Base-by-base conservation (phyloP, 108 stramenopile species). In the Discostella stelligeroides region DNA sequence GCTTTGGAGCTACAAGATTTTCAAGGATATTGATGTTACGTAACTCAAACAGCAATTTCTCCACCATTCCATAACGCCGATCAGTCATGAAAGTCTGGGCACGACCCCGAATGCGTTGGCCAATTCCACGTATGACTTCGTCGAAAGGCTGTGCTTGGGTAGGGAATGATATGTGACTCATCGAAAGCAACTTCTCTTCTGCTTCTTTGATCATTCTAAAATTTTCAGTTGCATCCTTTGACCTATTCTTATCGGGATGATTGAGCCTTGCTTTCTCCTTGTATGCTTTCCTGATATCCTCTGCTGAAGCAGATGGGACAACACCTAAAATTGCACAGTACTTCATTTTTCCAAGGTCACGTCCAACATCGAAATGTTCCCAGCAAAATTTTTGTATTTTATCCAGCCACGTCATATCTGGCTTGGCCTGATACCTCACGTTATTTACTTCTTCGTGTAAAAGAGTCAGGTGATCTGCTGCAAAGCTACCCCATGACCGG, bases 121-220 rank as follows among this genome's bases (percentile, higher is more conserved):
- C 70, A 10, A 86, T 15, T 24, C 54, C 41, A 29, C 11, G 28
- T 13, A 83, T 27, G 25, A 70, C 13, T 38, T 78, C 63, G 63
- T 83, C 82, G 68, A 86, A 86, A 17, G 85, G 64, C 29, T 56
- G 62, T 48, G 60, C 21, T 21, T 17, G 41, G 23, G 17, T 62
- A 1, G n/a, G n/a, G n/a, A n/a, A n/a, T n/a, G n/a, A n/a, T n/a
- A n/a, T 12, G n/a, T n/a, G n/a, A n/a, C n/a, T n/a, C n/a, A n/a
- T n/a, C n/a, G n/a, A n/a, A n/a, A n/a, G n/a, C n/a, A 86, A 63
- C 23, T 61, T 72, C 7, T 73, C 75, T 17, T 76, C 60, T 5
- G 85, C 85, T 17, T 83, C 82, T 25, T 82, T 82, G 7, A 80
- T 59, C 55, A 58, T 18, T 23, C 67, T 51, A 41, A 84, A 87